Percentiles rank a stretch among this genome's conserved stretches.
These are phyloP conservation scores for Volvox africanus DNA, from an alignment of 139 green algal species.

Conservation along the genomic window DNA sequence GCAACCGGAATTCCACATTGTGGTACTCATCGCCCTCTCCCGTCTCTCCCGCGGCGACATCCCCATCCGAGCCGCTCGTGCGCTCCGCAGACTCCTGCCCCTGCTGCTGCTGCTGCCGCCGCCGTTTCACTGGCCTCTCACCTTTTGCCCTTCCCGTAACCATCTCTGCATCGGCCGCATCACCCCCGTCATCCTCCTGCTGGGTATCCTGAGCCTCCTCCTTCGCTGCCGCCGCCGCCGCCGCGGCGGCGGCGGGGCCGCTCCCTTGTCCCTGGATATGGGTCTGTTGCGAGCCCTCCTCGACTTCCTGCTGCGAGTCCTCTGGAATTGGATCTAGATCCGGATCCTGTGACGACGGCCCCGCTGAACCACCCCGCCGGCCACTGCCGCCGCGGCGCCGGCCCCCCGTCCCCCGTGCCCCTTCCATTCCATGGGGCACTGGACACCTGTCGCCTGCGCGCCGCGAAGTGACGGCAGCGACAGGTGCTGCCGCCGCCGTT, in stretches of 20 bases:
- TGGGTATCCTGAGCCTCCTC: not conserved
- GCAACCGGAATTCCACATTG: not conserved
- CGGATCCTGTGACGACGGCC: not conserved
- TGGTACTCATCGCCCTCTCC: too few relatives aligned
- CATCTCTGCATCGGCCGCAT: not conserved
- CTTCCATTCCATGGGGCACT: not conserved
- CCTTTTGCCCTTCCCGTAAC: not conserved
- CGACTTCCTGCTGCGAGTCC: not conserved
- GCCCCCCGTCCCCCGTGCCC: not conserved
- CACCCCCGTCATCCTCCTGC: not conserved
- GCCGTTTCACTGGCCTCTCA: not conserved
- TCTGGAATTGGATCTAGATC: not conserved
- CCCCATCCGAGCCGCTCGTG: too few relatives aligned
- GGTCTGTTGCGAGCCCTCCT: not conserved
- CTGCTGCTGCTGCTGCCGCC: not conserved
- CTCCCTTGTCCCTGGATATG: not conserved
- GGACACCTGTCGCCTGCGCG: not conserved
- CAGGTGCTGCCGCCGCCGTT: not conserved
- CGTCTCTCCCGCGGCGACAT: too few relatives aligned
- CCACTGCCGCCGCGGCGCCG: not conserved
- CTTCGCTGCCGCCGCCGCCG: not conserved
- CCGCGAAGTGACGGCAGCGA: not conserved
- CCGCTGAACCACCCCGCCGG: not conserved
- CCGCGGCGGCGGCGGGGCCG: not conserved
- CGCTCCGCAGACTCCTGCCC: not conserved